Percentiles rank a stretch among this genome's conserved stretches.
Evolutionary conservation across 805 yeast species (phyloP).

Genomic region (Teunomyces funiuensis): DNA sequence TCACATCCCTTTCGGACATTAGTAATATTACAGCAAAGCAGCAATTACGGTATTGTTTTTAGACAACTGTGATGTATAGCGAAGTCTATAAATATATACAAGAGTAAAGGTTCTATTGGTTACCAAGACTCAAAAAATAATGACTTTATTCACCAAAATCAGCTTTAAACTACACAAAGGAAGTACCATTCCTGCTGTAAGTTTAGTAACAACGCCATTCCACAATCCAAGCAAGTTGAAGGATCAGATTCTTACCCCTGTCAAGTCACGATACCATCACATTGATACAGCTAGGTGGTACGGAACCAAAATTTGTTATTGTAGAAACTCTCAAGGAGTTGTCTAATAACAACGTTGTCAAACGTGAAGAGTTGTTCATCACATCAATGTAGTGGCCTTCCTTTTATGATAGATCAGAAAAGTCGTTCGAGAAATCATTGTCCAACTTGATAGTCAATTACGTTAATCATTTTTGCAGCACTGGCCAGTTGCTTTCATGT

Average conservation of each 20-base stretch:
- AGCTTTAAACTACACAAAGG: constrained; percentile 57
- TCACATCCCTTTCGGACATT: too few relatives aligned
- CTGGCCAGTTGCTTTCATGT: constrained; percentile 47
- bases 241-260: constrained; percentile 35
- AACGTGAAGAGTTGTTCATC: constrained; percentile 45
- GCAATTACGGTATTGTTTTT: too few relatives aligned
- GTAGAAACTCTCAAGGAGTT: constrained; percentile 49
- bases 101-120: too few relatives aligned
- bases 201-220: constrained; percentile 53
- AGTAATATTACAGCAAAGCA: too few relatives aligned
- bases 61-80: too few relatives aligned
- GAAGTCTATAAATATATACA: too few relatives aligned
- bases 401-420: constrained; percentile 38
- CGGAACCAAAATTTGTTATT: constrained; percentile 41
- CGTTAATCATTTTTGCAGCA: constrained; percentile 49
- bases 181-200: constrained; percentile 60
- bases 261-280: constrained; percentile 48
- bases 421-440: constrained; percentile 43
- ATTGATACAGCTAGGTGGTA: constrained; percentile 55
- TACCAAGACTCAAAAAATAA: too few relatives aligned
- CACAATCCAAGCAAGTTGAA: constrained; percentile 30
- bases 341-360: constrained; percentile 46
- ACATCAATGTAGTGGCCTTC: constrained; percentile 47
- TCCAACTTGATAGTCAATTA: constrained; percentile 43
- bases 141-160: constrained; percentile 33